Evolutionary conservation across 2,329 filamentous ascomycete species (phyloP), one percentile per base, ranked within the genome.

Genomic region (Ophidiomyces ophidiicola): DNA sequence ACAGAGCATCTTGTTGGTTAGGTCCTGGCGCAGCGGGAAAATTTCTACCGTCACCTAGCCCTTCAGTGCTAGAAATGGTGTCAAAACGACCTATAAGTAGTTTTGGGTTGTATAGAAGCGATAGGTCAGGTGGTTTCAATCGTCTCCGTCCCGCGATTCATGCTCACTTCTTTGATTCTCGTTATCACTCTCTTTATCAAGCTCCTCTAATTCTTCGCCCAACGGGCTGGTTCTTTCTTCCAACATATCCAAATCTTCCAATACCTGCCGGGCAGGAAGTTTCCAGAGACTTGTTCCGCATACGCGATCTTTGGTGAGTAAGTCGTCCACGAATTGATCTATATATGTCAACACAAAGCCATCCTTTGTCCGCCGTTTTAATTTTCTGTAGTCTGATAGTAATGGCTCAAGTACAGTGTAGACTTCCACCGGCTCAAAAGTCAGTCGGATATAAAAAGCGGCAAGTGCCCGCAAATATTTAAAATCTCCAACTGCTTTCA

Each of bases 211-310:
- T 47, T 69, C 66, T 49, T 86, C 84, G 1, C 81, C 84, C 44
- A 96, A 60, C 24, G 85, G 78, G 59, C 87, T 94, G 24, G 84
- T 73, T 48, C 88, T 73, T 35, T 86, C 82, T 55, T 94, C 88
- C 53, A 98, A 55, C 52, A 87, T 62, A 48, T 93, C 90, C 57
- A 93, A 56, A 58, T 98, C 90, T 64, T 98, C 90, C 47, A 98
- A 58, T 36, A 83, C 72, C 48, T 82, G 77, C 50, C 90, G 70
- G 44, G 77, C 77, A 3, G 87, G 83, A 70, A 98, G 72, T 65
- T 94, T 93, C 78, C 85, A 92, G 50, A 98, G 57, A 54, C 80
- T 92, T 2, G 90, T 96, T 25, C 79, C 88, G 56, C 88, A 96
- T 0, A 94, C 80, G 37, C 90, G 72, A 42, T 92, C 84, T 62